Base-by-base conservation (phyloP, 2,329 filamentous ascomycete species). In the Aulographum hederae region DNA sequence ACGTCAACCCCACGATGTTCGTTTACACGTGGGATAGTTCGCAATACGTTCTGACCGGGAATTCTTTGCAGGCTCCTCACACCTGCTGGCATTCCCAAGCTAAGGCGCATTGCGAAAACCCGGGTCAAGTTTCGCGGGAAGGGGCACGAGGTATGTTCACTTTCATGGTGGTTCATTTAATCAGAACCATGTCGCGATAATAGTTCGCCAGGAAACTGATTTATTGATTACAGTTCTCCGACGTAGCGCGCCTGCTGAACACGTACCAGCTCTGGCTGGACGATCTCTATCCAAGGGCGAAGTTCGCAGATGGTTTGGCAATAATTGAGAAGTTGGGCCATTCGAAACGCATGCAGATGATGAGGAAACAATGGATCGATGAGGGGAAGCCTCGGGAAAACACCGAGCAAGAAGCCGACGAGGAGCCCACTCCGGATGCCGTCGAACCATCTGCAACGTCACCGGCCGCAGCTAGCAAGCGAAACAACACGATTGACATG, bases 221-320 rank as follows among this genome's bases (percentile, higher is more conserved):
- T 8, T n/a, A 8, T 8, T n/a, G 21, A 8, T 8, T 20, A 2
- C 33, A 86, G 74, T 95, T 89, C 53, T 75, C 78, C 13, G 89
- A 98, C 48, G 71, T 84, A 8, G 69, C 75, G 0, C 71, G 74
- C 12, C 65, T 98, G 16, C 64, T 98, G 30, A 81, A 79, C 16
- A 80, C 91, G 49, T 98, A 95, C 49, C 89, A 95, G 50, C 56
- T 93, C 34, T 98, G 89, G 89, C 76, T 98, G 2, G 86, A 98
- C 53, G 84, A 94, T 46, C 63, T 98, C 10, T 98, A 85, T 46
- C 89, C 89, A 10, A 84, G 91, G 46, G 89, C 86, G 4, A 86
- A 84, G 46, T 98, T 98, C 46, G 68, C 79, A 30, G 89, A 98
- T 46, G 89, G 79, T 3, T 60, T 95, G 5, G 60, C 66, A 25